These are phyloP conservation scores for Alternaria angustiovoidea DNA, from an alignment of 2,329 filamentous ascomycete genomes.

Conservation along the genomic window DNA sequence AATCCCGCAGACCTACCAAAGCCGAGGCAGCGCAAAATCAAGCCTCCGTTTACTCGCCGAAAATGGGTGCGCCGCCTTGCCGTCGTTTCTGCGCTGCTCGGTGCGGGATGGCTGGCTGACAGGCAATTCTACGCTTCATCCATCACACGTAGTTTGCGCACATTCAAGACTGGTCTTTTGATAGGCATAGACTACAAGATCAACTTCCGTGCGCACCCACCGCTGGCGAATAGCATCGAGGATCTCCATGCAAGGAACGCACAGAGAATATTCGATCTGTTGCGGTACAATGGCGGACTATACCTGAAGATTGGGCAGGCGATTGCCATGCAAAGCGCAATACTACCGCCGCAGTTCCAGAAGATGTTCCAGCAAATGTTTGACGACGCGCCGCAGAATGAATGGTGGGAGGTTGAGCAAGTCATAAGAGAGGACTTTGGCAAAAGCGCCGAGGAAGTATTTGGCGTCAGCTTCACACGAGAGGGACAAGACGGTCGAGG, in stretches of 20 bases:
- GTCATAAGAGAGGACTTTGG: conserved; percentile 90
- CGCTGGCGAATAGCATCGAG: conserved; percentile 74
- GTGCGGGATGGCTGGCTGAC: conserved; percentile 73
- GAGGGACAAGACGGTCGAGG: conserved; percentile 63
- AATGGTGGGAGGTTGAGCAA: conserved; percentile 82
- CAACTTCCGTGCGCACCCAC: conserved; percentile 86
- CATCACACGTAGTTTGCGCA: conserved; percentile 78
- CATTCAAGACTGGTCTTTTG: conserved; percentile 79
- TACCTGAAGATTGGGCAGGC: conserved; percentile 99
- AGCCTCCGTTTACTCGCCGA: conserved; percentile 72
- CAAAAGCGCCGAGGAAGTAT: conserved; percentile 85
- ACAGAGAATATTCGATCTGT: conserved; percentile 79
- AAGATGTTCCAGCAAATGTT: conserved; percentile 97
- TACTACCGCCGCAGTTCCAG: conserved; percentile 93
- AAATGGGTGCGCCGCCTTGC: conserved; percentile 81
- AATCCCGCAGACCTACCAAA: conserved; percentile 78
- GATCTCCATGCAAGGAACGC: conserved; percentile 87
- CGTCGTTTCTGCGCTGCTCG: conserved; percentile 67
- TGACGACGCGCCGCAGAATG: conserved; percentile 93
- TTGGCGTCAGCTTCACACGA: conserved; percentile 82
- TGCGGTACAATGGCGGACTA: conserved; percentile 86
- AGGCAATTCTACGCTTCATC: conserved; percentile 79
- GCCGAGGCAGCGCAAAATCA: conserved; percentile 62
- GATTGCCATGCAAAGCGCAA: conserved; percentile 96
- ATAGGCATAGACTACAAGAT: conserved; percentile 95